Evolutionary conservation across 2,329 filamentous ascomycete species (phyloP).

Genomic region (Macrophomina phaseolina): DNA sequence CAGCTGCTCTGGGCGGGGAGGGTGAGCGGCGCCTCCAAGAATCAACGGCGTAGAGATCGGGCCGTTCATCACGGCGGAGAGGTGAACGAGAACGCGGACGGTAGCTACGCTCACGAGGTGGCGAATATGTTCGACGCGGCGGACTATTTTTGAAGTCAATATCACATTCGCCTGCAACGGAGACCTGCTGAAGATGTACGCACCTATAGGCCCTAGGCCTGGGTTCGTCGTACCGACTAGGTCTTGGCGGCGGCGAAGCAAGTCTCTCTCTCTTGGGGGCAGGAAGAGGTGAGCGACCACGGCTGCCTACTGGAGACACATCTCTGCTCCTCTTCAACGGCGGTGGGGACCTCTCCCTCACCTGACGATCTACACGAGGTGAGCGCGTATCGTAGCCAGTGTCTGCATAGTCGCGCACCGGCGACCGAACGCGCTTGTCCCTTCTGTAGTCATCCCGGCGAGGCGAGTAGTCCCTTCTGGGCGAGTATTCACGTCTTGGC

Average conservation of each 20-base stretch:
- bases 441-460: conserved; percentile 30
- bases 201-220: conserved; percentile 48
- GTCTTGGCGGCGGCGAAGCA: conserved; percentile 42
- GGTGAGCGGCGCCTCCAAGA: conserved; percentile 62
- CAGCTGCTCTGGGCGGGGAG: conserved; percentile 49
- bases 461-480: conserved; percentile 38
- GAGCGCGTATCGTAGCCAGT: conserved; percentile 45
- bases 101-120: conserved; percentile 47
- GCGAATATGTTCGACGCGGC: conserved; percentile 50
- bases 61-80: conserved; percentile 56
- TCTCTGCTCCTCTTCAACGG: conserved; percentile 52
- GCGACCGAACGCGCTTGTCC: conserved; percentile 42
- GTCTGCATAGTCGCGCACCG: conserved; percentile 44
- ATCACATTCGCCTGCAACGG: neutral
- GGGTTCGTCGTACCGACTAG: conserved; percentile 53
- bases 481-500: conserved; percentile 32
- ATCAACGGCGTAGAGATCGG: conserved; percentile 55
- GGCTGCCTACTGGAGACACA: conserved; percentile 53
- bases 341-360: conserved; percentile 51
- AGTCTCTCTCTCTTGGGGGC: conserved; percentile 47
- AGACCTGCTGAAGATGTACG: neutral
- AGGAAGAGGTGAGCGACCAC: conserved; percentile 51
- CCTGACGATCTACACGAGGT: conserved; percentile 39
- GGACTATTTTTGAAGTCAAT: conserved; percentile 32
- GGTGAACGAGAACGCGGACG: conserved; percentile 61